Percentiles rank a stretch among this genome's conserved stretches.
Conservation (phyloP, 2,329 filamentous ascomycete species). For the Colletotrichum tanaceti region DNA sequence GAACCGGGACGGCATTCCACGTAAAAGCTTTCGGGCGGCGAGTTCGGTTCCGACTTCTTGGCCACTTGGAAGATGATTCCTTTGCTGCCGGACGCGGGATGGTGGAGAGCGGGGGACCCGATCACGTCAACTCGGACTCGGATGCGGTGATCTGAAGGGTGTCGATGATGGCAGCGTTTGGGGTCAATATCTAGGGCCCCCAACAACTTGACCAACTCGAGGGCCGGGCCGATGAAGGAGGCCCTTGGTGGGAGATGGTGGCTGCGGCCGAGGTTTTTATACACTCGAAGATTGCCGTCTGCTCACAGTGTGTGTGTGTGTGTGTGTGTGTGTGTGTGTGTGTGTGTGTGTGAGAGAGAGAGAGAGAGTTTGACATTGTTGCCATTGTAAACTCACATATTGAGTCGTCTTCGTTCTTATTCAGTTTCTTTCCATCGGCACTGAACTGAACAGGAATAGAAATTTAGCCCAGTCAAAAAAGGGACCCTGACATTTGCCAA, state of each 20-base stretch:
- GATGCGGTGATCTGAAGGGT: constrained; percentile 21
- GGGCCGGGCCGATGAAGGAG: not conserved
- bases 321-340: no score
- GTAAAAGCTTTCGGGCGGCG: constrained; percentile 3
- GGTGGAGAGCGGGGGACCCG: constrained; percentile 17
- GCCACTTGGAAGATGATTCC: not conserved
- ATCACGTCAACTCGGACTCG: constrained; percentile 25
- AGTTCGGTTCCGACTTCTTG: not conserved
- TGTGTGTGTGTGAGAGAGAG: not conserved
- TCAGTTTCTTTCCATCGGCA: no score
- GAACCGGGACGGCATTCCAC: not conserved
- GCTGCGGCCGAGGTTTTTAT: not conserved
- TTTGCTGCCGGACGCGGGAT: not conserved
- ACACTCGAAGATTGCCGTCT: not conserved
- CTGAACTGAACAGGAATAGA: not conserved
- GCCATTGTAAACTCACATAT: not conserved
- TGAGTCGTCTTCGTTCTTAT: no score
- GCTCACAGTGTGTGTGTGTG: not conserved
- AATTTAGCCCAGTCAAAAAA: not conserved
- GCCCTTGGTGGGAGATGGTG: not conserved
- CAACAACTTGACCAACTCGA: not conserved
- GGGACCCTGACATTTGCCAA: not conserved
- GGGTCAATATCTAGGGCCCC: not conserved
- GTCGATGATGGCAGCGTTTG: not conserved
- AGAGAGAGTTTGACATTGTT: not conserved